Evolutionary conservation across 768 basidiomycete genomes (phyloP), one percentile per base, ranked within the genome.

Genomic region (Russula virescens): DNA sequence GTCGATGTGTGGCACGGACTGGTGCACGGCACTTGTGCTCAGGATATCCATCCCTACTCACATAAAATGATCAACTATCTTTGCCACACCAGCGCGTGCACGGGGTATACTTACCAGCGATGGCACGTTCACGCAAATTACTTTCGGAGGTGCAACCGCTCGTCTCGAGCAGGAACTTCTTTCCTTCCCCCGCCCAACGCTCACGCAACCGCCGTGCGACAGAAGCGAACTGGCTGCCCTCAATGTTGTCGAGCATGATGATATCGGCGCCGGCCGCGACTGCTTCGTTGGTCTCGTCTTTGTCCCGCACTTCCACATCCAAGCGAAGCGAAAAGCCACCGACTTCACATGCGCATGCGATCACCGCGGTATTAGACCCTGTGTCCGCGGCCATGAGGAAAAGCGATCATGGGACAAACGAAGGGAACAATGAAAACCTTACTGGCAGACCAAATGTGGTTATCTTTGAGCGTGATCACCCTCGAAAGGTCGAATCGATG

Each of bases 401-500:
- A 40, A n/a, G n/a, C n/a, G n/a, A n/a, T n/a, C n/a, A n/a, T n/a
- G n/a, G n/a, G n/a, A 35, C 45, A 58, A 35, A 4, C 53, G 43
- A 55, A 23, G 10, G n/a, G 28, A 31, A 3, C 21, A 26, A 61
- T 79, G 46, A 21, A 5, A 3, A 10, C 10, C 34, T 64, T 70
- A 87, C 94, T 94, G 48, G 87, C 90, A 7, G 95, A 95, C 94
- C 94, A 98, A 71, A 98, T 92, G 72, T 99, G 96, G 72, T 99
- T 99, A 69, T 99, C 96, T 75, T 99, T 98, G 70, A 99, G 84
- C 96, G 98, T 98, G 71, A 98, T 95, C 96, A 99, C 98, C 72
- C 90, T 91, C 31, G 91, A 94, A n/a, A 98, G 80, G 74, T 98
- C 94, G 68, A 97, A 88, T 26, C 96, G 84, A 77, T 98, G 96